Base-by-base conservation (phyloP, 257 asterid species). In the Verbena officinalis region DNA sequence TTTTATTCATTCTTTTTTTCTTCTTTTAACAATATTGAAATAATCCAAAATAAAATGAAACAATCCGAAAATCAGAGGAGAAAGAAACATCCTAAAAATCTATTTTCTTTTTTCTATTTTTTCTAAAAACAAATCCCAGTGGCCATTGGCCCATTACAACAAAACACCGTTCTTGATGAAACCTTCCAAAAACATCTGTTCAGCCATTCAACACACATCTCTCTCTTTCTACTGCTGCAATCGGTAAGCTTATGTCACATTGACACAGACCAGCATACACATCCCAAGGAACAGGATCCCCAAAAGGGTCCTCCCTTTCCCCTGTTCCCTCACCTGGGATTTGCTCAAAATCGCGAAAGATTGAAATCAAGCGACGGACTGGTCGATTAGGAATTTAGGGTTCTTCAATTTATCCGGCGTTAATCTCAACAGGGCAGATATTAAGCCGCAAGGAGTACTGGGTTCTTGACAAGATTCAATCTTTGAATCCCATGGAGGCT, bases 401-500 rank as follows among this genome's bases (percentile, higher is more conserved):
- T 75, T 80, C 45, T 68, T 14, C 14, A n/a, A 7, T 0, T 12
- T 52, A 65, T 30, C 17, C 13, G n/a, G 43, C 7, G 22, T 52
- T 55, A 33, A 27, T 45, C 19, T 58, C 27, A 5, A 68, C 73
- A 21, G 42, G 14, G 33, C 14, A 54, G 48, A 46, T 67, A 67
- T 22, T 20, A 64, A 42, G 56, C 64, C 69, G 40, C 20, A n/a
- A 40, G 5, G 15, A 22, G 44, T 27, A 20, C 30, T 50, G 43
- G 23, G 34, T 60, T 46, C 59, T 50, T 42, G 65, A 62, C 12
- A 49, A 69, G 70, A 55, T 68, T 49, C 52, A 42, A 30, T 73
- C 59, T 64, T 68, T 66, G 56, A 15, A 59, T 64, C 59, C 71
- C 27, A 93, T 93, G 97, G 98, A 93, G 79, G 86, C 88, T 79